phyloP scores from a whole-genome alignment of 768 basidiomycete genomes.

The Russula compacta region DNA sequence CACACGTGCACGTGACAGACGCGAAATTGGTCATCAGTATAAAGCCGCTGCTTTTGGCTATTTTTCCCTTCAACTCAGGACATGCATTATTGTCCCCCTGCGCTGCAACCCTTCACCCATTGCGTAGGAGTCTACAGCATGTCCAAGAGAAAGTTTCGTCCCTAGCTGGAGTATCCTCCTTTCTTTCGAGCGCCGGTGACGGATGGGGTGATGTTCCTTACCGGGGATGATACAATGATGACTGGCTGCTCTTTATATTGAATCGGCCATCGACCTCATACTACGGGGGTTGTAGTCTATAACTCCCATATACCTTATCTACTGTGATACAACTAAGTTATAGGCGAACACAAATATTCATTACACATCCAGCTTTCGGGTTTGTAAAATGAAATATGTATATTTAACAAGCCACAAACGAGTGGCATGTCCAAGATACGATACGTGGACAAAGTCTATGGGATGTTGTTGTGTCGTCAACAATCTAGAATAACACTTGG shows the following conservation, averaged over 20 bases:
- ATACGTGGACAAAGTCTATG: neutral
- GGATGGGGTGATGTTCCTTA: conserved; percentile 32
- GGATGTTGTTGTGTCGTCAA: neutral
- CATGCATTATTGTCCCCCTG: conserved; percentile 36
- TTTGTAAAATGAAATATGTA: neutral
- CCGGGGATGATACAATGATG: conserved; percentile 28
- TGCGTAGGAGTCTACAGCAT: conserved; percentile 35
- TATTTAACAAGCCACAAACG: neutral
- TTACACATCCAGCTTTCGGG: neutral
- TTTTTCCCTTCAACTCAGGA: conserved; percentile 27
- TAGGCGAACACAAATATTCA: neutral
- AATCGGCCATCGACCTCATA: neutral
- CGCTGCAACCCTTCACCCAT: conserved; percentile 21
- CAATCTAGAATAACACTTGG: neutral
- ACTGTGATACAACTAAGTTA: neutral
- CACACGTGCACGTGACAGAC: neutral
- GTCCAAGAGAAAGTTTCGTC: conserved; percentile 26
- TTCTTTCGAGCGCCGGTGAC: conserved; percentile 20
- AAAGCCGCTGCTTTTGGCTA: neutral
- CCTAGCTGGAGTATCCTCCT: conserved; percentile 31
- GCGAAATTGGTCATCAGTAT: no score
- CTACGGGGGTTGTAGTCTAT: neutral
- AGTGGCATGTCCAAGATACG: neutral
- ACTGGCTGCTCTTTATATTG: neutral
- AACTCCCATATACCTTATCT: neutral